Percentiles rank a stretch among this genome's conserved stretches.
Evolutionary conservation across 129 eudicot species (phyloP).

Genomic region (Heracleum sosnowskyi): DNA sequence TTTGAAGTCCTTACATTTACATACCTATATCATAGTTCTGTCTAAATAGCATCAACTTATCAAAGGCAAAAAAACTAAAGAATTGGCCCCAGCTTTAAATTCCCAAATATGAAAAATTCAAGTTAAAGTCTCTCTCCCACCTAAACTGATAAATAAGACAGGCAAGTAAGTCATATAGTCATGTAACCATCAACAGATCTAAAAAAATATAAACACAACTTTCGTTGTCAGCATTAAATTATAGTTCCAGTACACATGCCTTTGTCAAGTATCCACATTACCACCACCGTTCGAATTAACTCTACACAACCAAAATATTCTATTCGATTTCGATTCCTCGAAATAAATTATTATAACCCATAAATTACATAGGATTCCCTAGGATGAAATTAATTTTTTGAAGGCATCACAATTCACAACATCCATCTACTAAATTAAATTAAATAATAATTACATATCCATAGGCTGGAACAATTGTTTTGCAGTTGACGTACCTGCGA

Average conservation of each 20-base stretch:
- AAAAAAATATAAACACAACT: background rate
- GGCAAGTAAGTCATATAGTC: background rate
- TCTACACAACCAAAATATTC: too few relatives aligned
- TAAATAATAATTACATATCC: background rate
- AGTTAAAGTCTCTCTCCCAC: background rate
- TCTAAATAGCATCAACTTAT: background rate
- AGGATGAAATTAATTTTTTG: background rate
- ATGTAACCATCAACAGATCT: background rate
- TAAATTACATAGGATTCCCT: background rate
- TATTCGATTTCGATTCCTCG: too few relatives aligned
- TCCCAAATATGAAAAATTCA: background rate
- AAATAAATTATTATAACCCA: too few relatives aligned
- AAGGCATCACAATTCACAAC: background rate
- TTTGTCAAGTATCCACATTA: background rate
- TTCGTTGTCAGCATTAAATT: background rate
- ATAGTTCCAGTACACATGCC: background rate
- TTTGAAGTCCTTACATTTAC: background rate
- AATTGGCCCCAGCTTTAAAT: constrained; percentile 4
- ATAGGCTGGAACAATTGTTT: background rate
- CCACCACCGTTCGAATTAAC: background rate
- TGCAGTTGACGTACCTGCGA: constrained; percentile 41
- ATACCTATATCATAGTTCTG: background rate
- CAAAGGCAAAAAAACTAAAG: background rate
- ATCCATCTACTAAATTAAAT: too few relatives aligned
- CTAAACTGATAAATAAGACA: background rate